These are phyloP conservation scores for Xylaria intraflava DNA, from an alignment of 495 filamentous ascomycete species.

Conservation along the genomic window DNA sequence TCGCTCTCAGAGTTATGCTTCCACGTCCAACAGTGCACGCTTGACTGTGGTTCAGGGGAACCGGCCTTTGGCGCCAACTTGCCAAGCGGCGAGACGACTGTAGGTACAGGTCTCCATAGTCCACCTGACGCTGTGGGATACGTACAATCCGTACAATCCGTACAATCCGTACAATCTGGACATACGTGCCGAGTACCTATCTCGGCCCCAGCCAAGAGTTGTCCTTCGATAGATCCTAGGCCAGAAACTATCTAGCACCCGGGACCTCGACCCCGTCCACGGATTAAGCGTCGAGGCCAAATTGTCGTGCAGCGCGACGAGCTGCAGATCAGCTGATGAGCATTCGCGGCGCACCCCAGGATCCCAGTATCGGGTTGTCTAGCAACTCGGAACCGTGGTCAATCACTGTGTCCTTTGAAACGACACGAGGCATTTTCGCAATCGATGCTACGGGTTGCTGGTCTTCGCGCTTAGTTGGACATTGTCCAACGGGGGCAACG, in stretches of 20 bases:
- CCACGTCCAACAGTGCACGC: not conserved
- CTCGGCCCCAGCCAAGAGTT: not conserved
- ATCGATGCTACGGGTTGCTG: not conserved
- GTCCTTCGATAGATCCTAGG: not conserved
- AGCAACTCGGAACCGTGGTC: constrained; percentile 2
- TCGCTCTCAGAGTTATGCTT: not conserved
- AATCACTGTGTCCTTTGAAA: constrained; percentile 5
- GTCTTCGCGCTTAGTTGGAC: constrained; percentile 4
- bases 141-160: too few species aligned
- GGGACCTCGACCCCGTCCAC: constrained; percentile 6
- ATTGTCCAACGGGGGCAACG: not conserved
- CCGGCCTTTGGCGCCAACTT: too few species aligned
- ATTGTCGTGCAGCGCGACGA: constrained; percentile 14
- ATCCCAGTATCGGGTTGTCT: constrained; percentile 7
- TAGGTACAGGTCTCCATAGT: too few species aligned
- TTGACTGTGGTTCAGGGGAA: too few species aligned
- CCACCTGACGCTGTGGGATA: not conserved
- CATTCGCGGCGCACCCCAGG: constrained; percentile 10
- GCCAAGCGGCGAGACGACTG: not conserved
- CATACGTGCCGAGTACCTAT: too few species aligned
- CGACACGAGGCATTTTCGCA: constrained; percentile 8
- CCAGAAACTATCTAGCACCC: constrained; percentile 3
- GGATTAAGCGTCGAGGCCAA: constrained; percentile 6
- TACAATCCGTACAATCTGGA: too few species aligned
- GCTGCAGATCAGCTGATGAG: constrained; percentile 15